Evolutionary conservation across 2,329 filamentous ascomycete genomes (phyloP), one percentile per base, ranked within the genome.

Genomic region (Corniculantispora saksenae): DNA sequence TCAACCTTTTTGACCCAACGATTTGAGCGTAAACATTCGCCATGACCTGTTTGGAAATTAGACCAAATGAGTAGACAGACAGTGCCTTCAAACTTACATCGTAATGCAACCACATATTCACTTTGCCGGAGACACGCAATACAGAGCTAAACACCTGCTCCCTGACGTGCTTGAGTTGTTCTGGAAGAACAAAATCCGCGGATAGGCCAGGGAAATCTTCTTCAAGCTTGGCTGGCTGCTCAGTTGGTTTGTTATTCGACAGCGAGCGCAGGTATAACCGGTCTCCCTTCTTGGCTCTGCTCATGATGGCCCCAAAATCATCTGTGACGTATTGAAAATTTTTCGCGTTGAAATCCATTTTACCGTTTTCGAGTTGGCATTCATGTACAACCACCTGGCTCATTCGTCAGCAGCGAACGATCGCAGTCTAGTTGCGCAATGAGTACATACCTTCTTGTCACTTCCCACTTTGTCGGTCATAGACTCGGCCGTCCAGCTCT

Each of bases 21-120:
- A 97, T 84, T 73, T 97, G 93, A 71, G 89, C 93, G 66, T 95
- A 89, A 3, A 97, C 82, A 71, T 97, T 97, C 58, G 92, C 91
- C 84, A 96, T 93, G 19, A 95, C 92, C 85, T 91, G 65, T 57
- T 43, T 68, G 54, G 57, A 61, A 45, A 54, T 56, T 63, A 69
- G 48, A 65, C 40, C 61, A 56, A 35, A 15, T 29, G 25, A n/a
- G 54, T 56, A 8, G 13, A 10, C 12, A 57, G 38, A 17, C 12
- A 27, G 13, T 19, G n/a, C 13, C 45, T 25, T 32, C n/a, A 50
- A 9, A 76, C 82, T 77, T 74, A 90, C 89, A 77, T 96, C 92
- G 79, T 95, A 96, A 76, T 96, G 92, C 38, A 97, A 82, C 93
- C 94, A 97, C 86, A 97, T 91, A 48, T 89, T 90, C 13, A 94